Base-by-base conservation (phyloP, 352 stramenopile genomes). In the Peronosclerospora sorghi region DNA sequence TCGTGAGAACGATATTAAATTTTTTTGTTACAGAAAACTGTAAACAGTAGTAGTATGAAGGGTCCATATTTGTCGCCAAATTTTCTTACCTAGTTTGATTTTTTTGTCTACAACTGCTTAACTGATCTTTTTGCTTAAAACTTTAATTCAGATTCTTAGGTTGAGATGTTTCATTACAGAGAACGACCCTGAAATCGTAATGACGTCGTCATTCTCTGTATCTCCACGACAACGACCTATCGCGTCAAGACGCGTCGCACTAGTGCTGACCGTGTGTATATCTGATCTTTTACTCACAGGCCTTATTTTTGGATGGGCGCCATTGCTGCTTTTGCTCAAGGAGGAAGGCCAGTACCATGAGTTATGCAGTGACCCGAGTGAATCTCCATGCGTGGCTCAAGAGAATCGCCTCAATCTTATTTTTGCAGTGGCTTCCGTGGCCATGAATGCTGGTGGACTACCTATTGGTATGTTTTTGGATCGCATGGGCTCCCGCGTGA, bases 361-460 rank as follows among this genome's bases (percentile, higher is more conserved):
- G 54, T 57, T 92, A 9, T 92, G 82, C 34, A 41, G 41, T 1
- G 51, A 70, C 43, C 36, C 50, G 4, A 56, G 19, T 26, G 36
- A 47, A 18, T 24, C 50, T 29, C 55, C 47, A 19, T 93, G 81
- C 40, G 56, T 73, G 19, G 72, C 51, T 7, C 82, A 94, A 51
- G 77, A 91, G 46, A 89, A 87, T 52, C 57, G 61, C n/a, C 65
- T 92, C n/a, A 89, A 91, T 51, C 72, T 94, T 60, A 77, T 91
- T 47, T 94, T 90, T 32, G 74, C 77, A 3, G 64, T 88, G 12
- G 82, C 77, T 13, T 80, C 75, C 3, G 73, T 92, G 17, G 71
- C 73, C n/a, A 71, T 84, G 46, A 92, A 91, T 27, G 68, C 78
- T 10, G 76, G 62, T 34, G 69, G 75, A 17, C 48, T 94, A 45